These are phyloP conservation scores for Porpolomopsis calyptriformis DNA, from an alignment of 768 basidiomycete genomes.

Conservation along the genomic window DNA sequence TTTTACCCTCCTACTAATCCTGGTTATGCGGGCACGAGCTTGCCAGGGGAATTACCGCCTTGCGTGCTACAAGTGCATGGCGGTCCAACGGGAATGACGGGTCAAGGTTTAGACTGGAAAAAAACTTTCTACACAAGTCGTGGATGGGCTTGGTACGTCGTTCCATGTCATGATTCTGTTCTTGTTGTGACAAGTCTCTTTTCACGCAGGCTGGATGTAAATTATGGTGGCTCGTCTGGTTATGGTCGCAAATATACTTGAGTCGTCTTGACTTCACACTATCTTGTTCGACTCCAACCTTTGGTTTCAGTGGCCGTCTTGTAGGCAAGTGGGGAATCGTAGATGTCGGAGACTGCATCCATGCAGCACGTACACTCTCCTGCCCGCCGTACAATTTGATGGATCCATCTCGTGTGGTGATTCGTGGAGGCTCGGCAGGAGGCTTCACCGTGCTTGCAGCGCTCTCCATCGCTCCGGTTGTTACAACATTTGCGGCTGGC, in stretches of 20 bases:
- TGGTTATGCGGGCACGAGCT: constrained; percentile 36
- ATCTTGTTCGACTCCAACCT: not conserved
- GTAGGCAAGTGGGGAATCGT: constrained; percentile 61
- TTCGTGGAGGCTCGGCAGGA: constrained; percentile 66
- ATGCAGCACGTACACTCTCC: constrained; percentile 42
- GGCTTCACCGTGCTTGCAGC: constrained; percentile 57
- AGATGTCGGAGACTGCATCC: constrained; percentile 58
- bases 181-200: constrained; percentile 6
- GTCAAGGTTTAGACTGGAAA: constrained; percentile 41
- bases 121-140: constrained; percentile 59
- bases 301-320: constrained; percentile 33
- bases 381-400: constrained; percentile 38
- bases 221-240: constrained; percentile 67
- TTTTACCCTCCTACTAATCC: constrained; percentile 64
- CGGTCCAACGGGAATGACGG: constrained; percentile 47
- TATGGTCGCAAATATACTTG: constrained; percentile 57
- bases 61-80: constrained; percentile 59
- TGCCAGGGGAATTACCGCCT: constrained; percentile 51
- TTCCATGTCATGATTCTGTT: not conserved
- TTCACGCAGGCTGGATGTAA: constrained; percentile 51
- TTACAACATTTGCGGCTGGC: constrained; percentile 48
- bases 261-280: not conserved
- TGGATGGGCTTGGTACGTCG: constrained; percentile 58
- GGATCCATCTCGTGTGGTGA: constrained; percentile 52
- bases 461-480: constrained; percentile 29